These are phyloP conservation scores for Microthyrium microscopicum DNA, from an alignment of 2,329 filamentous ascomycete genomes.

Conservation along the genomic window DNA sequence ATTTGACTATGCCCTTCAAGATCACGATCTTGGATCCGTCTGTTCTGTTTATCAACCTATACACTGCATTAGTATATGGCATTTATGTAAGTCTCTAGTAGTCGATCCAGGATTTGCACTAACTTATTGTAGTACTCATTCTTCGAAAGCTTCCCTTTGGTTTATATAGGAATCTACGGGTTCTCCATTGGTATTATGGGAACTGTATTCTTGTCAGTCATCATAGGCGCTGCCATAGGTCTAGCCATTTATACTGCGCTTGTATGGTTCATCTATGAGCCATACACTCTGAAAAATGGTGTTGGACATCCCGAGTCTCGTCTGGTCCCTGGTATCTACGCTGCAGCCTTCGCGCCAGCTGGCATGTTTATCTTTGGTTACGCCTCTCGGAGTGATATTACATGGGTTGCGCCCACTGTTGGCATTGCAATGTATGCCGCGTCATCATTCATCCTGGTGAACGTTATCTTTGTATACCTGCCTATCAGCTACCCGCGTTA, in stretches of 20 bases:
- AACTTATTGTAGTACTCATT: conserved; percentile 5
- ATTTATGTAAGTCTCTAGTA: conserved; percentile 1
- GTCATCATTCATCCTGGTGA: conserved; percentile 5
- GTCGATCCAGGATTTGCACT: neutral
- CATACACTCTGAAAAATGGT: conserved; percentile 4
- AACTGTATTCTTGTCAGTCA: conserved; percentile 7
- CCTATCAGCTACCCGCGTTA: conserved; percentile 3
- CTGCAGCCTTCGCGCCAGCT: conserved; percentile 4
- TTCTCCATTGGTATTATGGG: conserved; percentile 7
- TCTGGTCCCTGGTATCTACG: conserved; percentile 4
- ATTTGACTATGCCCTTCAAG: conserved; percentile 6
- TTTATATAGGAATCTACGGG: conserved; percentile 7
- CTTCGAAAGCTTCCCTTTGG: conserved; percentile 9
- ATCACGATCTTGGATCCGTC: conserved; percentile 7
- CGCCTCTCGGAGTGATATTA: conserved; percentile 3
- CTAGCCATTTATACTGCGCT: conserved; percentile 1
- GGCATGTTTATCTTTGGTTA: conserved; percentile 9
- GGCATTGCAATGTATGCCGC: conserved; percentile 4
- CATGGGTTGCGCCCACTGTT: conserved; percentile 6
- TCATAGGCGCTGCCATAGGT: conserved; percentile 1
- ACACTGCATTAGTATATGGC: conserved; percentile 8
- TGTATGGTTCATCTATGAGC: conserved; percentile 6
- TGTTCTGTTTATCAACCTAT: conserved; percentile 7
- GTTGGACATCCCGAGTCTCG: conserved; percentile 3
- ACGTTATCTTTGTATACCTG: conserved; percentile 4